Conservation (phyloP, 306 rosid genomes). For the Luffa aegyptiaca region DNA sequence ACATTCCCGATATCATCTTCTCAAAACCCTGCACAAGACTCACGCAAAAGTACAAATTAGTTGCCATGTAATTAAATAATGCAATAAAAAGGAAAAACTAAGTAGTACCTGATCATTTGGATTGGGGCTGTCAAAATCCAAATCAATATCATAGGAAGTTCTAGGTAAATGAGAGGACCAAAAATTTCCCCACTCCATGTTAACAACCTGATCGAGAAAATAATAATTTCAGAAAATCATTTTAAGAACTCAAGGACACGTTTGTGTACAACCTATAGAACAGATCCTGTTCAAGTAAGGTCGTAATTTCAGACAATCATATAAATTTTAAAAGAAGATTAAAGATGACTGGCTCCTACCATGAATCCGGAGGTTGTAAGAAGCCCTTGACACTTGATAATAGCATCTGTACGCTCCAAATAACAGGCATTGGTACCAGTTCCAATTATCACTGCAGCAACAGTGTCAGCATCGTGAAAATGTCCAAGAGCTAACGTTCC, state of each 20-base stretch:
- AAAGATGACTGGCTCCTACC: constrained; percentile 28
- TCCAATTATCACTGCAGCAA: constrained; percentile 84
- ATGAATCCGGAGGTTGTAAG: constrained; percentile 66
- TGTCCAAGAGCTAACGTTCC: constrained; percentile 91
- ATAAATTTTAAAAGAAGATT: not conserved
- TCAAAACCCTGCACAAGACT: constrained; percentile 72
- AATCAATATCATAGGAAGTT: constrained; percentile 66
- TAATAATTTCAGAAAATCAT: not conserved
- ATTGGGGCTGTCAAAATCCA: constrained; percentile 86
- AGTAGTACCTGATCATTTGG: constrained; percentile 76
- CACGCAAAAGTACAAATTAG: constrained; percentile 12
- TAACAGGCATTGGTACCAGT: constrained; percentile 97
- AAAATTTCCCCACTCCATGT: constrained; percentile 98
- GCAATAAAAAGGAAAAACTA: not conserved
- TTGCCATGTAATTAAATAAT: not conserved
- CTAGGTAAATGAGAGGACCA: constrained; percentile 93
- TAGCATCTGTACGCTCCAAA: constrained; percentile 82
- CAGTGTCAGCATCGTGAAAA: constrained; percentile 76
- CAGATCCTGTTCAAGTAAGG: too few relatives aligned
- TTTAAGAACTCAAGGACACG: too few relatives aligned
- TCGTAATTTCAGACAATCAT: not conserved
- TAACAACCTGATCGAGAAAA: constrained; percentile 49
- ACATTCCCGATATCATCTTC: constrained; percentile 96
- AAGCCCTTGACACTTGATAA: constrained; percentile 83
- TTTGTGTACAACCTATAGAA: too few relatives aligned